Conservation (phyloP, 1,284 basidiomycete genomes). For the Megacollybia platyphylla region DNA sequence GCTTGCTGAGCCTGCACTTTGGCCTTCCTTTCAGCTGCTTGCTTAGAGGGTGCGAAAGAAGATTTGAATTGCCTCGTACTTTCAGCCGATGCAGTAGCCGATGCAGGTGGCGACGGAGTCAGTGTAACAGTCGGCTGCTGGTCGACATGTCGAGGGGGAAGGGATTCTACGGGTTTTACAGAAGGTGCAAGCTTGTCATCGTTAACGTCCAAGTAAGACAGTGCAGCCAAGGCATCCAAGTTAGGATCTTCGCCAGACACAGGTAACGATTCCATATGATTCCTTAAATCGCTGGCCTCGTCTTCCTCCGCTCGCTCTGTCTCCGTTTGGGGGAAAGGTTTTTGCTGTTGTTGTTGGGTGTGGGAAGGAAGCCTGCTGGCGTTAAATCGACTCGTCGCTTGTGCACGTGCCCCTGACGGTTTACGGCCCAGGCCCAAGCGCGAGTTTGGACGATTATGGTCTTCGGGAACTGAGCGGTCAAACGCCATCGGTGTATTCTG, state of each 20-base stretch:
- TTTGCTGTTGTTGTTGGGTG: conserved; percentile 4
- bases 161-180: conserved; percentile 1
- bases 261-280: background rate
- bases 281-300: conserved; percentile 4
- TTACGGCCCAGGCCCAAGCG: conserved; percentile 47
- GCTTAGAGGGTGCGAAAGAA: conserved; percentile 75
- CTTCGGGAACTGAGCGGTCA: too few species aligned
- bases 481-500: background rate
- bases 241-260: conserved; percentile 30
- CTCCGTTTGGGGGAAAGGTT: conserved; percentile 2
- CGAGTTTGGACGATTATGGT: conserved; percentile 8
- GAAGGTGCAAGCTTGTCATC: conserved; percentile 23
- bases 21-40: conserved; percentile 72
- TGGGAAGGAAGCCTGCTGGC: conserved; percentile 1
- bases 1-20: conserved; percentile 73
- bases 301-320: conserved; percentile 5
- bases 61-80: conserved; percentile 41
- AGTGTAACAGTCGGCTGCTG: conserved; percentile 9
- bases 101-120: conserved; percentile 6
- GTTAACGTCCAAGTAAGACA: conserved; percentile 58
- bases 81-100: conserved; percentile 11
- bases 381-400: conserved; percentile 17
- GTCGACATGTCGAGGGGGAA: conserved; percentile 9
- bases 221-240: conserved; percentile 62
- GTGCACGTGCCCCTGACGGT: conserved; percentile 81